Evolutionary conservation across 768 basidiomycete genomes (phyloP), one percentile per base, ranked within the genome.

Genomic region (Leccinum truebloodii): DNA sequence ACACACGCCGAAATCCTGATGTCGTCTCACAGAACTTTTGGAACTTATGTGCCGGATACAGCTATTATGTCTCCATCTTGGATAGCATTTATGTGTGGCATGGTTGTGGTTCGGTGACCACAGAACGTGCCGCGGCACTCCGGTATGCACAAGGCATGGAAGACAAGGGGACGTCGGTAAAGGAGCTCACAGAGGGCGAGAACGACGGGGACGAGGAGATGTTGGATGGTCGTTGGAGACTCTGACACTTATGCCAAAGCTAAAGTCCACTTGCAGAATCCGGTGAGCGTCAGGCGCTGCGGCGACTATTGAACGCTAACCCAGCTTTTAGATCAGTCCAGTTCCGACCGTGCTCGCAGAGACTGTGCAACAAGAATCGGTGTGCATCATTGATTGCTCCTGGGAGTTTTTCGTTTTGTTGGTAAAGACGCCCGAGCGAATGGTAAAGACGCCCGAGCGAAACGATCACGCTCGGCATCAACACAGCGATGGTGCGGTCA

Each of bases 191-290:
- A 1, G 90, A 94, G 66, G 83, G 84, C 20, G 82, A 84, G 65
- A 80, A 80, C 56, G 87, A 88, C 41, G 67, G 74, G 26, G 77
- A 79, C 16, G 87, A 92, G 57, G 89, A 92, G 60, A 86, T 92
- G 83, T 92, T 92, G 92, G 89, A 86, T 90, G 84, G 82, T 90
- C 39, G 78, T 94, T 2, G 92, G 92, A n/a, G 84, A 90, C 24
- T 80, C 84, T 2, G 81, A 82, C 3, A 61, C 66, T 10, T 92
- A 86, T 69, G 90, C 90, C 3, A 86, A 81, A 49, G 64, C 65
- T 2, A 69, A n/a, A n/a, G n/a, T n/a, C n/a, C n/a, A 77, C 28
- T 55, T 44, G 20, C 72, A 72, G 16, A 64, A 76, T 35, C 65
- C 76, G 26, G 88, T 88, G 67, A 73, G 82, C 69, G 5, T 51